Evolutionary conservation across 768 basidiomycete genomes (phyloP).

Genomic region (Auriscalpium microsporum): DNA sequence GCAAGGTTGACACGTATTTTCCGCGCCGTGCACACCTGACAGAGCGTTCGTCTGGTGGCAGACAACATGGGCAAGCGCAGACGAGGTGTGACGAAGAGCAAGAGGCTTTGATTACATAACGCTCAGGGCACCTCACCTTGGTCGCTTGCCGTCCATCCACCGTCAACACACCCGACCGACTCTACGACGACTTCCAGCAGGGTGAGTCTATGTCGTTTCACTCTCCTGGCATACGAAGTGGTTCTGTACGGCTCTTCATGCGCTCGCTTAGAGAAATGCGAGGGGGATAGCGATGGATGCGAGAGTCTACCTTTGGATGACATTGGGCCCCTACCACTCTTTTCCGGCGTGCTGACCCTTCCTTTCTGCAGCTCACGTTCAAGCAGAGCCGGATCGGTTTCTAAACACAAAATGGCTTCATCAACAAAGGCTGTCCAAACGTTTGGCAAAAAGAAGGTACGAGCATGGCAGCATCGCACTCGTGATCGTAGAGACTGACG

Average conservation of each 20-base stretch:
- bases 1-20: too few species aligned
- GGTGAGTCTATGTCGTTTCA: constrained; percentile 27
- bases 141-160: constrained; percentile 3
- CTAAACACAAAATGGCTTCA: constrained; percentile 55
- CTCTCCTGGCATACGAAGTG: background rate
- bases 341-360: constrained; percentile 10
- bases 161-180: constrained; percentile 17
- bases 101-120: constrained; percentile 4
- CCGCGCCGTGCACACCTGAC: constrained; percentile 13
- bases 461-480: constrained; percentile 3
- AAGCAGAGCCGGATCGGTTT: constrained; percentile 16
- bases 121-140: background rate
- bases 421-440: constrained; percentile 88
- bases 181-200: constrained; percentile 26
- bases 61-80: constrained; percentile 16
- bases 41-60: constrained; percentile 15
- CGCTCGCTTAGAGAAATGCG: constrained; percentile 1
- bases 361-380: constrained; percentile 11
- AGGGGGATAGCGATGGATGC: constrained; percentile 32
- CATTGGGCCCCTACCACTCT: constrained; percentile 1
- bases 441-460: constrained; percentile 99
- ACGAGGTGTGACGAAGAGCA: background rate
- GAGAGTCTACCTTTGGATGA: constrained; percentile 28
- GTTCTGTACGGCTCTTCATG: background rate
- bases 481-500: background rate